These are phyloP conservation scores for Capsicum rhomboideum DNA, from an alignment of 257 asterid genomes.

Conservation along the genomic window DNA sequence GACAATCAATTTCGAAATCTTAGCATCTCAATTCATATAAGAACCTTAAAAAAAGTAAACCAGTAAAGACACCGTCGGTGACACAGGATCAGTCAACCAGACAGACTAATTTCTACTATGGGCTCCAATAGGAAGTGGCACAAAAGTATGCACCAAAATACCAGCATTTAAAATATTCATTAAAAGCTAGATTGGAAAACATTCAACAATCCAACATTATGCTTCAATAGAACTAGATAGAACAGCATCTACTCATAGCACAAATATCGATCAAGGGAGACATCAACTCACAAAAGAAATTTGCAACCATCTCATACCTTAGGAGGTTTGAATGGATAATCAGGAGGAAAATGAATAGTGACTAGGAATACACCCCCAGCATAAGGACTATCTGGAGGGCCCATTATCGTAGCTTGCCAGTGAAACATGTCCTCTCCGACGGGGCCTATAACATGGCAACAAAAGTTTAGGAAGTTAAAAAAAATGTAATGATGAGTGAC, in stretches of 20 bases:
- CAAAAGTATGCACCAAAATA: not conserved
- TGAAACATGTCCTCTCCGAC: constrained; percentile 9
- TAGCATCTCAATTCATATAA: not conserved
- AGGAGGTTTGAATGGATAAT: constrained; percentile 5
- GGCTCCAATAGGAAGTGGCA: not conserved
- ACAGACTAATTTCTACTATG: not conserved
- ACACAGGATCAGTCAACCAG: not conserved
- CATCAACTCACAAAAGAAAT: not conserved
- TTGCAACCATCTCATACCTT: not conserved
- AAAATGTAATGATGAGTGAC: not conserved
- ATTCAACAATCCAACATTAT: not conserved
- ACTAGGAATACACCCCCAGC: constrained; percentile 1
- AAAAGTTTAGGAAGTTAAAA: not conserved
- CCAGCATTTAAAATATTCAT: not conserved
- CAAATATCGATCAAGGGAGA: not conserved
- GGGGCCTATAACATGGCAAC: not conserved
- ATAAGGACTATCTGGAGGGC: constrained; percentile 3
- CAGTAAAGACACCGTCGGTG: not conserved
- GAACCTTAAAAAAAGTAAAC: not conserved
- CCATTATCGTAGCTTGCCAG: constrained; percentile 2
- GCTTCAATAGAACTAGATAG: not conserved
- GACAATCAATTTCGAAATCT: not conserved
- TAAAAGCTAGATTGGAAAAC: not conserved
- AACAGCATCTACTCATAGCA: not conserved
- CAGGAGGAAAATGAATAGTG: constrained; percentile 5